These are phyloP conservation scores for Kwoniella shivajii DNA, from an alignment of 1,284 basidiomycete genomes.

Conservation along the genomic window DNA sequence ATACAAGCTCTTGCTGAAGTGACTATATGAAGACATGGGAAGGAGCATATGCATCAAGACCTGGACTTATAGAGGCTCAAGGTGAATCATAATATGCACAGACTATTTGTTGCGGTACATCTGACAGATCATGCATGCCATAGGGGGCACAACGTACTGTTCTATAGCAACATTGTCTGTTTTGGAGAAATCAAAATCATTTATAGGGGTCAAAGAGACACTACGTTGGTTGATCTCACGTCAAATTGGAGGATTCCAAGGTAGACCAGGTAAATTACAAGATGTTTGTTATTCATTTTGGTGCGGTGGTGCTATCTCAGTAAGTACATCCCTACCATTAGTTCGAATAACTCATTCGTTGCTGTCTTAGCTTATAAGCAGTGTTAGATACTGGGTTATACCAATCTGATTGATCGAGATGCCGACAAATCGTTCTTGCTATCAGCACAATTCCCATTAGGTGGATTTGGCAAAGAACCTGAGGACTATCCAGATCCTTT, in stretches of 20 bases:
- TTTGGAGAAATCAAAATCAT: slow-evolving; percentile 12
- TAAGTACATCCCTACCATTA: slow-evolving; percentile 49
- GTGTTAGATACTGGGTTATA: slow-evolving; percentile 65
- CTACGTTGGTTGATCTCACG: slow-evolving; percentile 77
- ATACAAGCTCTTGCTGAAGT: neutral
- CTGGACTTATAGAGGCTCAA: slow-evolving; percentile 75
- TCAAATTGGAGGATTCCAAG: slow-evolving; percentile 80
- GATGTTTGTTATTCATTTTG: slow-evolving; percentile 96
- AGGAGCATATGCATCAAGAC: slow-evolving; percentile 84
- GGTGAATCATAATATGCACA: slow-evolving; percentile 57
- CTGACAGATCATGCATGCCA: neutral
- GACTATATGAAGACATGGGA: slow-evolving; percentile 73
- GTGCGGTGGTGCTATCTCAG: slow-evolving; percentile 77
- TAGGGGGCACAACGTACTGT: slow-evolving; percentile 92
- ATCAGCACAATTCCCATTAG: slow-evolving; percentile 76
- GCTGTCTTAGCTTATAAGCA: neutral
- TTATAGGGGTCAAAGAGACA: slow-evolving; percentile 28
- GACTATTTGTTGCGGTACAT: neutral
- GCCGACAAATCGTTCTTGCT: slow-evolving; percentile 67
- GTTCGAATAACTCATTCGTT: neutral
- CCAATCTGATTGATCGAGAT: slow-evolving; percentile 60
- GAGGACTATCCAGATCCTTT: slow-evolving; percentile 83
- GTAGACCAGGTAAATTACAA: slow-evolving; percentile 78
- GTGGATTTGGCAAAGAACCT: slow-evolving; percentile 80
- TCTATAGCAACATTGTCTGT: slow-evolving; percentile 76